These are phyloP conservation scores for Exophiala mesophila DNA, from an alignment of 2,329 filamentous ascomycete species.

Conservation along the genomic window DNA sequence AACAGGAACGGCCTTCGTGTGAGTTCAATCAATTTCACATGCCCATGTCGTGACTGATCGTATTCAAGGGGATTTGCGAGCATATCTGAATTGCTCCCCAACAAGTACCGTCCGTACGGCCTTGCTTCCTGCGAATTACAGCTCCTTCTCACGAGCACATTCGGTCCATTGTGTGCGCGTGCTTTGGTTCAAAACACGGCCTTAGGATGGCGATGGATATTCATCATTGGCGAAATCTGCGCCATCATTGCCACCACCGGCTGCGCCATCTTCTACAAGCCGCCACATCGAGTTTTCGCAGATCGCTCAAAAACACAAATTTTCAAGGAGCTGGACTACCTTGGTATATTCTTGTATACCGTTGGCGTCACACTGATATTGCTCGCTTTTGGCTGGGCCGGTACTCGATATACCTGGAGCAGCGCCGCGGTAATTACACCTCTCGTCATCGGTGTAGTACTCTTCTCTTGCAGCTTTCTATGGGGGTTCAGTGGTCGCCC, in stretches of 20 bases:
- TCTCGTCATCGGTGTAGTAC: constrained; percentile 35
- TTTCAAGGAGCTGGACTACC: constrained; percentile 42
- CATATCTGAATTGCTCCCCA: constrained; percentile 10
- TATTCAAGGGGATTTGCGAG: constrained; percentile 1
- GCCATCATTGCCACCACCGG: constrained; percentile 6
- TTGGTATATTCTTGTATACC: constrained; percentile 41
- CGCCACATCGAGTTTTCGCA: constrained; percentile 1
- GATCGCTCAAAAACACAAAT: not conserved
- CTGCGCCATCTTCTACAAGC: constrained; percentile 5
- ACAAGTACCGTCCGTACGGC: constrained; percentile 8
- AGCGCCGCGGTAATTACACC: constrained; percentile 34
- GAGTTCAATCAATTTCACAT: not conserved
- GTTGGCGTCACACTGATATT: constrained; percentile 40
- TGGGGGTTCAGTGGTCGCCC: constrained; percentile 36
- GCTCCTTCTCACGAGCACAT: constrained; percentile 2
- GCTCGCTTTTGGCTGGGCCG: constrained; percentile 41
- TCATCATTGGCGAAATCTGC: constrained; percentile 3
- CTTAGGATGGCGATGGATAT: constrained; percentile 12
- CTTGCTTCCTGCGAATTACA: constrained; percentile 4
- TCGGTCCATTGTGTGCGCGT: constrained; percentile 7
- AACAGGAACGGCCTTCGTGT: constrained; percentile 1
- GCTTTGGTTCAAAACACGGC: not conserved
- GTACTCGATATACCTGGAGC: constrained; percentile 38
- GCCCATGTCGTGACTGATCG: not conserved
- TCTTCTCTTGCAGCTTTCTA: constrained; percentile 33